Base-by-base conservation (phyloP, 1,139 yeast genomes). In the Nakaseomyces bracarensis region DNA sequence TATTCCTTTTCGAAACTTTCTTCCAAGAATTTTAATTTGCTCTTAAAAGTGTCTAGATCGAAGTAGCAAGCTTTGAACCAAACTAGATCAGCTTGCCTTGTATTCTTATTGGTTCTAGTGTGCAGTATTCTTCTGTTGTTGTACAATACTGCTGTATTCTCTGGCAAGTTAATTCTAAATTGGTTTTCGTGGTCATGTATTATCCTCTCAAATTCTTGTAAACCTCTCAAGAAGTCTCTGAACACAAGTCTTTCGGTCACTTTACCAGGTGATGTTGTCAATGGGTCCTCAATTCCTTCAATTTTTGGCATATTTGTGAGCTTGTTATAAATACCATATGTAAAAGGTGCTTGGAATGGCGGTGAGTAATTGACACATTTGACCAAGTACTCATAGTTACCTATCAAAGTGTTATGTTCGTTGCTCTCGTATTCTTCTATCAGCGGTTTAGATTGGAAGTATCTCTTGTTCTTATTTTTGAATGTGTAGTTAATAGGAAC, bases 291-390 rank as follows among this genome's bases (percentile, higher is more conserved):
- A 4, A 46, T 46, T 16, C 51, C 53, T 26, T 53, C 50, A 15
- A 38, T 29, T n/a, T 20, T 36, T 10, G 21, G 46, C 30, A 40
- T 44, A 4, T 57, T 53, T 4, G 57, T 52, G 19, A 60, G 50
- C 38, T 64, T 61, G 38, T 60, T 61, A 25, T 69, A 65, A 20
- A 74, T 66, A 18, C 78, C 79, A 47, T 65, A 61, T 46, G 81
- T 87, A 47, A 78, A 75, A 0, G 93, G 93, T 0, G 86, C 93
- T 55, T 84, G 94, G 66, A 82, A 84, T 10, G 93, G 93, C 1
- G 95, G 94, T 1, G 93, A 77, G 57, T 83, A 84, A 54, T 82
- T 82, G 27, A 82, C 74, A 40, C 72, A 79, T 48, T 73, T 72
- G 45, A 82, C 74, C 31, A 60, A 58, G 7, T 67, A 67, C 39